Base-by-base conservation (phyloP, 352 stramenopile genomes). In the Phytophthora meadii region DNA sequence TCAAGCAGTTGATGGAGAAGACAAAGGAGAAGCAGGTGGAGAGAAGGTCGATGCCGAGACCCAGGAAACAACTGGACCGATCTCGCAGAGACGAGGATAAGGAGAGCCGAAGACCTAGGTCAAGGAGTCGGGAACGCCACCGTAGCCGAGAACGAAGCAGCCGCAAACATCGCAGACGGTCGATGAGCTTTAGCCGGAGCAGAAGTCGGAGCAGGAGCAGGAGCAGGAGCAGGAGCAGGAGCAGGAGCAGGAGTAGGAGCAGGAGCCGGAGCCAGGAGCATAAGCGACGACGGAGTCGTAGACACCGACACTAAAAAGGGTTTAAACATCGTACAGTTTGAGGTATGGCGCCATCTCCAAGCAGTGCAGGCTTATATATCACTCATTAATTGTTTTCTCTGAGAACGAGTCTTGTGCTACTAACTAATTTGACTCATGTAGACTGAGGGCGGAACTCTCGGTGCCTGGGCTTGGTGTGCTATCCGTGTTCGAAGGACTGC, bases 1-100 rank as follows among this genome's bases (percentile, higher is more conserved):
- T 97, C 24, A 65, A 87, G 32, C 87, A 93, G 42, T 82, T 97
- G 45, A 57, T 76, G 11, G 49, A 61, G 15, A 48, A 59, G 54
- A 64, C 28, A 30, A 54, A 51, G 12, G 45, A 53, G 10, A 37
- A 64, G 14, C 8, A 61, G 30, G 49, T 48, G 11, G 45, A 57
- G 10, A 36, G 25, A 9, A 34, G 39, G 15, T 54, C 47, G 24
- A 37, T 50, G 15, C 53, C 54, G 11, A 60, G 45, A n/a, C 40
- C 44, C 2, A 52, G 52, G 10, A 39, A 5, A 44, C 24, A 49
- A 10, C 32, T 54, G 36, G 36, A 46, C 25, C 36, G n/a, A 32
- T 22, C 40, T 44, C 45, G 41, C 0, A 61, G 42, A 36, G 30
- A 36, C 8, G 30, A 36, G 7, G 30, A 14, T 36, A 36, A 3